A percentile compares a stretch with the other conserved stretches of the same genome.
These are phyloP conservation scores for Beauveria pseudobassiana DNA, from an alignment of 2,329 filamentous ascomycete genomes.

Conservation along the genomic window DNA sequence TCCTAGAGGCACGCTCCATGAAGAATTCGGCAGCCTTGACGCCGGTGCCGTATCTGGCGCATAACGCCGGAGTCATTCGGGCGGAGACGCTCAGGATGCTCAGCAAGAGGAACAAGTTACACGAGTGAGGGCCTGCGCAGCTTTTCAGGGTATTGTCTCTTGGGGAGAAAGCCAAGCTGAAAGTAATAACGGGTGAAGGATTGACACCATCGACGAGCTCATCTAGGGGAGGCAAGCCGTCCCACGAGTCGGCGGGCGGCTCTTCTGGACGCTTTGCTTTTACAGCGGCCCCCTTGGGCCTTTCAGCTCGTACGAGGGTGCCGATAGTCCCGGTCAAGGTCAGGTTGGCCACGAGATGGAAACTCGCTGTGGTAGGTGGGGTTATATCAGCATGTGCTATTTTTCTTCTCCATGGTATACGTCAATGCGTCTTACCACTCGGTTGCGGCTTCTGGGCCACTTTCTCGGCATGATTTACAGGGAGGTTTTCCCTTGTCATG, in stretches of 20 bases:
- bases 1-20: conserved; percentile 39
- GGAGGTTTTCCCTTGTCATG: conserved; percentile 41
- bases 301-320: conserved; percentile 46
- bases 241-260: conserved; percentile 34
- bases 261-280: conserved; percentile 23
- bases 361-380: conserved; percentile 34
- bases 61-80: conserved; percentile 42
- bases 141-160: conserved; percentile 39
- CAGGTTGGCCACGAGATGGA: conserved; percentile 43
- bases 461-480: conserved; percentile 44
- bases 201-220: conserved; percentile 46
- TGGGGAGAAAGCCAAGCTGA: conserved; percentile 52
- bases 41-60: conserved; percentile 41
- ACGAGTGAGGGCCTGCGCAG: conserved; percentile 40
- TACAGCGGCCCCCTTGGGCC: conserved; percentile 32
- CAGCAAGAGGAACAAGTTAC: conserved; percentile 47
- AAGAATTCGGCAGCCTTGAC: conserved; percentile 46
- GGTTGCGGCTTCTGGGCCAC: conserved; percentile 35
- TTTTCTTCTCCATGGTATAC: neutral
- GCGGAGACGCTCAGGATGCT: conserved; percentile 50
- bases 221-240: conserved; percentile 39
- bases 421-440: conserved; percentile 39
- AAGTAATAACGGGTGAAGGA: conserved; percentile 49
- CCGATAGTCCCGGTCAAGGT: conserved; percentile 48
- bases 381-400: neutral